phyloP scores from a whole-genome alignment of 768 basidiomycete species.

The Boletus pseudo-olivaceus region DNA sequence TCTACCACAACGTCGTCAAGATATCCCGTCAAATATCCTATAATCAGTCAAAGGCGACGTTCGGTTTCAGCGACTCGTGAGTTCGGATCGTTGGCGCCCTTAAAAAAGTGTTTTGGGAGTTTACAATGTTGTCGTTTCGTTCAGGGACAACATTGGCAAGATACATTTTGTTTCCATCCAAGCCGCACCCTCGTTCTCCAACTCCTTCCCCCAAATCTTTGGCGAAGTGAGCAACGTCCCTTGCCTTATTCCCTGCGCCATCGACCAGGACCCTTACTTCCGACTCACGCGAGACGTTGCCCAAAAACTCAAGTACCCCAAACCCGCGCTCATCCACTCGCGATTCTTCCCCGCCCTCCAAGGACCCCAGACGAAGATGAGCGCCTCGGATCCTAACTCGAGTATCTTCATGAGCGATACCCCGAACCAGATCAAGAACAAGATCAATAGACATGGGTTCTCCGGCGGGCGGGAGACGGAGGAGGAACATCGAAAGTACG shows the following conservation, averaged over 20 bases:
- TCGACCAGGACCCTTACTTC: constrained; percentile 98
- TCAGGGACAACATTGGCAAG: constrained; percentile 96
- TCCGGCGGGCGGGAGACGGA: constrained; percentile 94
- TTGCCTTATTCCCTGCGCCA: constrained; percentile 94
- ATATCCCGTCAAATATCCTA: constrained; percentile 92
- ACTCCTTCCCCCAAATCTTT: constrained; percentile 98
- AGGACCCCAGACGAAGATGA: constrained; percentile 99
- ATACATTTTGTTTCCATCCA: constrained; percentile 95
- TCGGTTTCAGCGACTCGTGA: constrained; percentile 95
- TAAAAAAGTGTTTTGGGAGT: neutral
- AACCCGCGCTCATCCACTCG: constrained; percentile 87
- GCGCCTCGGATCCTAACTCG: constrained; percentile 88
- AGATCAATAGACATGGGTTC: constrained; percentile 94
- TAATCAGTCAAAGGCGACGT: constrained; percentile 91
- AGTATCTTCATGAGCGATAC: constrained; percentile 97
- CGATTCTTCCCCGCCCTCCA: constrained; percentile 99
- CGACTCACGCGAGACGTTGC: constrained; percentile 96
- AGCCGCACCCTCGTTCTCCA: constrained; percentile 94
- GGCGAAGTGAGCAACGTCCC: constrained; percentile 80
- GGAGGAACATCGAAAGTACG: constrained; percentile 85
- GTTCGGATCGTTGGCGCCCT: constrained; percentile 27
- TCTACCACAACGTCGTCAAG: constrained; percentile 92
- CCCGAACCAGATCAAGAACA: constrained; percentile 91
- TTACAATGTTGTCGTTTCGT: neutral
- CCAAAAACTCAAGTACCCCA: constrained; percentile 90